Conservation (phyloP, 2,329 filamentous ascomycete species). For the Monilinia polystroma region DNA sequence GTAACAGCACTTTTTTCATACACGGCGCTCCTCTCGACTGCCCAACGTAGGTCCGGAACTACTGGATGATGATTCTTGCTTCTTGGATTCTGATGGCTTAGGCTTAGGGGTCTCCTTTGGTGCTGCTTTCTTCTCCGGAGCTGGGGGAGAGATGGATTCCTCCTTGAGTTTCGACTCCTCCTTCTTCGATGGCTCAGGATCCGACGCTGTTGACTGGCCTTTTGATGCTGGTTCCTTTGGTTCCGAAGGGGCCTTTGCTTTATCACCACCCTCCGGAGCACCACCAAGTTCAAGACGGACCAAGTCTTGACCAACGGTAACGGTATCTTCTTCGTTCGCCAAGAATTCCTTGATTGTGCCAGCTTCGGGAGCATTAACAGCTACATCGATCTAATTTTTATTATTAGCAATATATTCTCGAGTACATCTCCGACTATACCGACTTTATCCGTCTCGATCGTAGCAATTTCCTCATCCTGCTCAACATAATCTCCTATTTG, state of each 20-base stretch:
- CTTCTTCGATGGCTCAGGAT: conserved; percentile 40
- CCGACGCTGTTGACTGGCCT: conserved; percentile 55
- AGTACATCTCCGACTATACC: conserved; percentile 25
- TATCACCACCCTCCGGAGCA: conserved; percentile 53
- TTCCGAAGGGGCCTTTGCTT: conserved; percentile 52
- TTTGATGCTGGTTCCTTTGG: conserved; percentile 59
- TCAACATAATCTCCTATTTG: conserved; percentile 90
- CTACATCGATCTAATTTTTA: conserved; percentile 78
- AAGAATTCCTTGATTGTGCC: conserved; percentile 91
- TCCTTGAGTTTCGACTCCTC: conserved; percentile 46
- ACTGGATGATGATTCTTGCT: conserved; percentile 39
- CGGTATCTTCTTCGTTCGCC: conserved; percentile 91
- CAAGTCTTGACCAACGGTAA: conserved; percentile 89
- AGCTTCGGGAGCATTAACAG: conserved; percentile 89
- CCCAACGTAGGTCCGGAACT: conserved; percentile 51
- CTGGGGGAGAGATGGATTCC: conserved; percentile 43
- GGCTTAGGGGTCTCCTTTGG: conserved; percentile 44
- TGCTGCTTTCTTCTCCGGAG: conserved; percentile 45
- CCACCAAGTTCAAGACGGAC: conserved; percentile 81
- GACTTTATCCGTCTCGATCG: conserved; percentile 98
- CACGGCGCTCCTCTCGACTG: conserved; percentile 81
- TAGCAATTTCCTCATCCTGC: conserved; percentile 95
- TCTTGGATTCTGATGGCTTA: conserved; percentile 42
- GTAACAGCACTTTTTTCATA: conserved; percentile 48
- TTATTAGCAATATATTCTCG: neutral